Conservation (phyloP, 1,284 basidiomycete genomes). For the Pascua guehoae region DNA sequence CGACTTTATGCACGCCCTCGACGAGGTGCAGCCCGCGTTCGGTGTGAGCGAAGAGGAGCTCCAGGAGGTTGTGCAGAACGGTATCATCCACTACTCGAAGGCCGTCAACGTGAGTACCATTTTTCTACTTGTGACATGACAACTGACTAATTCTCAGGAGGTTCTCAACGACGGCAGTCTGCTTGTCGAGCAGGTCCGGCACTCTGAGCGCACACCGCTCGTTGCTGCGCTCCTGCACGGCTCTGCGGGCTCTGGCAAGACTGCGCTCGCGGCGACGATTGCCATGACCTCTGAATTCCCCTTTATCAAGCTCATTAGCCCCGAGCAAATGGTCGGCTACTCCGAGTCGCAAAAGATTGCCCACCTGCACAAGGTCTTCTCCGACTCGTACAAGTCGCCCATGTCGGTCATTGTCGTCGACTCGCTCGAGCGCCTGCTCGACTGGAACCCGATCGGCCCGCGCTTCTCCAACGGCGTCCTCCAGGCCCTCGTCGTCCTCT, state of each 20-base stretch:
- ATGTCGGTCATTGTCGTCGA: constrained; percentile 97
- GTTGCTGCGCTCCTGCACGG: constrained; percentile 89
- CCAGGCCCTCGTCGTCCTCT: constrained; percentile 84
- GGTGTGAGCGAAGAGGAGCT: constrained; percentile 98
- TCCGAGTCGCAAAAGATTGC: constrained; percentile 86
- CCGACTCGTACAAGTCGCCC: constrained; percentile 96
- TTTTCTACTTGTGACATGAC: constrained; percentile 1
- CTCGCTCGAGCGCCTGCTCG: constrained; percentile 81
- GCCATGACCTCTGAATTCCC: constrained; percentile 90
- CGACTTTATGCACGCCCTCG: constrained; percentile 88
- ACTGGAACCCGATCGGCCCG: constrained; percentile 97
- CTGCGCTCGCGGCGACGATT: constrained; percentile 90
- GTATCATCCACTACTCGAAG: constrained; percentile 93
- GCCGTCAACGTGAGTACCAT: constrained; percentile 49
- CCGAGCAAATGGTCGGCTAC: constrained; percentile 96
- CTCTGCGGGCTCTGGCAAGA: constrained; percentile 88
- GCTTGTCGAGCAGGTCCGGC: constrained; percentile 91
- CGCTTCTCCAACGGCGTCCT: constrained; percentile 93
- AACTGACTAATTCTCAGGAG: constrained; percentile 55
- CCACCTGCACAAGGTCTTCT: constrained; percentile 88
- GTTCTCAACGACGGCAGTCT: constrained; percentile 85
- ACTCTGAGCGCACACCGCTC: constrained; percentile 83
- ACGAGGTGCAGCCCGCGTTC: constrained; percentile 95
- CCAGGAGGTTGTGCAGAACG: constrained; percentile 89
- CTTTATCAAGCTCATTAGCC: constrained; percentile 96